Evolutionary conservation across 2,329 filamentous ascomycete species (phyloP).

Genomic region (Rhinocladiella similis): DNA sequence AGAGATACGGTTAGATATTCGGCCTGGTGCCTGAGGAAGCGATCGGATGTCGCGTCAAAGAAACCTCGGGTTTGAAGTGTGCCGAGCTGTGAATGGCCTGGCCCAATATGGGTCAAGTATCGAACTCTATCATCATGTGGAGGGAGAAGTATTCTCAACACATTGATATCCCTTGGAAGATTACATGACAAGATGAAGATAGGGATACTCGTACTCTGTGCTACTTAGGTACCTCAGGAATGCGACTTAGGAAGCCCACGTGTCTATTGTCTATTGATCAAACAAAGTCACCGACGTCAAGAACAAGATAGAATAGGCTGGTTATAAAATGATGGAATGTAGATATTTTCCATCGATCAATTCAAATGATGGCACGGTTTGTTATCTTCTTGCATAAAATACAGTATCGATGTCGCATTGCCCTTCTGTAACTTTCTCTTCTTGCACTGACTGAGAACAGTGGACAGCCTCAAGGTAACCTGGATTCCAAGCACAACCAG

Average conservation of each 20-base stretch:
- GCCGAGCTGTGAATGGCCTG: too few species aligned
- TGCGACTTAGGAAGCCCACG: too few species aligned
- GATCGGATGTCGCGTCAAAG: neutral
- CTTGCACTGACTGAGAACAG: constrained; percentile 4
- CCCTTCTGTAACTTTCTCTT: neutral
- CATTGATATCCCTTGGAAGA: too few species aligned
- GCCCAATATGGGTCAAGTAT: too few species aligned
- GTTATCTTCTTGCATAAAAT: neutral
- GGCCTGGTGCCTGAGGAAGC: neutral
- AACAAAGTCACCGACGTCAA: neutral
- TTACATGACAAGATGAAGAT: too few species aligned
- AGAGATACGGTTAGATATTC: neutral
- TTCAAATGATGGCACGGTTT: neutral
- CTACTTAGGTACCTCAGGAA: too few species aligned
- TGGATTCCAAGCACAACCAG: neutral
- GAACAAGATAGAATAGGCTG: neutral
- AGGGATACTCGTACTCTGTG: too few species aligned
- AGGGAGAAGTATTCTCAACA: too few species aligned
- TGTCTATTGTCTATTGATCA: too few species aligned
- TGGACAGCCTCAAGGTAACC: neutral
- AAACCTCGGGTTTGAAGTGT: neutral
- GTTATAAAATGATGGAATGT: too few species aligned
- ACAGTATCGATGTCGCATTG: neutral
- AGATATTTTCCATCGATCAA: neutral
- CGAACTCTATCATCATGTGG: too few species aligned